Evolutionary conservation across 495 filamentous ascomycete species (phyloP), one percentile per base, ranked within the genome.

Genomic region (Penicillium pancosmium): DNA sequence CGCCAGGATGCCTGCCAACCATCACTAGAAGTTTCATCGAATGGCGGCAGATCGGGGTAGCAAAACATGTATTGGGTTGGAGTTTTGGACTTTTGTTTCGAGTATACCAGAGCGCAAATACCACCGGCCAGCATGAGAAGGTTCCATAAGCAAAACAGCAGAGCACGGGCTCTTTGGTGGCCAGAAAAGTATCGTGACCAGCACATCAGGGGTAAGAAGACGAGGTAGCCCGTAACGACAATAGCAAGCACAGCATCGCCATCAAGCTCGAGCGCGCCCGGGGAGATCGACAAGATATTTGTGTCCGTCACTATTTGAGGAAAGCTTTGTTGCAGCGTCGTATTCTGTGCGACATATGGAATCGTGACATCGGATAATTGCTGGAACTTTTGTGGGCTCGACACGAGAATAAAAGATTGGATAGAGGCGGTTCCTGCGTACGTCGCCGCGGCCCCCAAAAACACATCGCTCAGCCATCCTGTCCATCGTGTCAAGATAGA

Each of bases 361-460:
- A 73, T 71, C 16, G 62, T 57, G 18, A 75, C 64, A 3, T 52
- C 59, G 15, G 54, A 48, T 8, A 69, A 56, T 3, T 48, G 16
- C 11, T 54, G 53, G 5, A 31, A 46, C 15, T 61, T 62, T 4
- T 59, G 46, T 1, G 35, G 56, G 48, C 56, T 68, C 0, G 69
- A 60, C 10, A 73, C 59, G 4, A 75, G 61, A 43, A 75, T 73
- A 38, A 75, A 75, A 0, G 73, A 50, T 43, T 75, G 62, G 5
- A 75, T 67, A 9, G 73, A 71, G 1, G 71, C 73, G 0, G 68
- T 72, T 3, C 73, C 73, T 15, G 73, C 73, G 40, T 75, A 75
- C 8, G 69, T 69, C 11, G 73, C 69, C 0, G 73, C 70, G 2
- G 71, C 55, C 5, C 73, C 69, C 2, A 75, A 60, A 31, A 75